Evolutionary conservation across 352 stramenopile genomes (phyloP).

Genomic region (Pythium coloratum): DNA sequence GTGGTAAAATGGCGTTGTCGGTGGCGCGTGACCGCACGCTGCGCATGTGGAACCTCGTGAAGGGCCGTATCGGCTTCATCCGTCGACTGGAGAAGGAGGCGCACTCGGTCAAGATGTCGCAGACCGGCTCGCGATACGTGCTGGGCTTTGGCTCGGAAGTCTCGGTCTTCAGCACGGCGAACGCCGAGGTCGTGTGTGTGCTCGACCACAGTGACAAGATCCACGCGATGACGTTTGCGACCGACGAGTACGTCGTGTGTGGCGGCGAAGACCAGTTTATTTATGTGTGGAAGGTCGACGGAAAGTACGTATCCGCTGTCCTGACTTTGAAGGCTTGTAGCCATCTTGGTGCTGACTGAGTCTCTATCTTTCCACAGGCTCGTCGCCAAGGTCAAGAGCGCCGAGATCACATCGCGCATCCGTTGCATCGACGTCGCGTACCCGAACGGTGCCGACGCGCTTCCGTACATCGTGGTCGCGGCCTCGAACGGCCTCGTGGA

Average conservation of each 20-base stretch:
- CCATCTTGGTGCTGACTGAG: neutral
- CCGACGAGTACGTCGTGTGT: slow-evolving; percentile 74
- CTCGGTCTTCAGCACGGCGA: slow-evolving; percentile 82
- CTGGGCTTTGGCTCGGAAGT: slow-evolving; percentile 72
- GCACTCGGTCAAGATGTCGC: slow-evolving; percentile 71
- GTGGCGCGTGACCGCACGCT: slow-evolving; percentile 81
- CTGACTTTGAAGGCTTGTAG: neutral
- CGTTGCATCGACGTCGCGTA: slow-evolving; percentile 77
- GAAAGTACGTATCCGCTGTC: slow-evolving; percentile 44
- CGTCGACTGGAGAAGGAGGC: slow-evolving; percentile 83
- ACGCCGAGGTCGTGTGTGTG: slow-evolving; percentile 69
- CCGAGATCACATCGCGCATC: slow-evolving; percentile 67
- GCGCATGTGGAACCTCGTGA: slow-evolving; percentile 91
- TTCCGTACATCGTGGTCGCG: slow-evolving; percentile 73
- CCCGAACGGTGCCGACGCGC: slow-evolving; percentile 47
- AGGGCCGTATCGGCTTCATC: slow-evolving; percentile 87
- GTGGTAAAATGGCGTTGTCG: slow-evolving; percentile 85
- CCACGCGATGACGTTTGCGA: slow-evolving; percentile 70
- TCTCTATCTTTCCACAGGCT: slow-evolving; percentile 33
- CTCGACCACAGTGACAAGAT: slow-evolving; percentile 77
- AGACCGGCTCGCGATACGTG: slow-evolving; percentile 68
- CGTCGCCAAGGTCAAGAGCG: slow-evolving; percentile 66
- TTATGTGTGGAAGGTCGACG: slow-evolving; percentile 78
- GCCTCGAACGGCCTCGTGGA: slow-evolving; percentile 76
- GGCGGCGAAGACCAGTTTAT: slow-evolving; percentile 80